A percentile compares a stretch with the other conserved stretches of the same genome.
Evolutionary conservation across 2,329 filamentous ascomycete genomes (phyloP).

Genomic region (Cordyceps tenuipes): DNA sequence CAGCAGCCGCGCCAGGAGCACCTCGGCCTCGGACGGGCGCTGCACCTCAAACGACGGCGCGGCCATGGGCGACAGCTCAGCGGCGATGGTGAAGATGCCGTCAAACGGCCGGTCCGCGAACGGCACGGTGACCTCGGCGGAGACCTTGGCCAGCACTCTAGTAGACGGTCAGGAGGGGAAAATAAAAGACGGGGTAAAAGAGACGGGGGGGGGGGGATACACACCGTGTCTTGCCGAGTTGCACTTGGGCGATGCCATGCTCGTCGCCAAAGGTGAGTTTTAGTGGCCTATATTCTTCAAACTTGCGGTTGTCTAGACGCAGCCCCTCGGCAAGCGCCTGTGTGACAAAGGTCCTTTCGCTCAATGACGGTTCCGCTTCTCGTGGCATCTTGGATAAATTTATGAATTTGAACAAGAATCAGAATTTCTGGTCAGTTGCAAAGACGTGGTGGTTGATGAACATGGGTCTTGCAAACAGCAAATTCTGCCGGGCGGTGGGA

Average conservation of each 20-base stretch:
- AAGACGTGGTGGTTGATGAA: neutral
- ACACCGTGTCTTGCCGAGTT: constrained; percentile 83
- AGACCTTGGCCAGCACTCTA: constrained; percentile 77
- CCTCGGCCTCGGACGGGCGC: constrained; percentile 73
- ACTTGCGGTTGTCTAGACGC: constrained; percentile 73
- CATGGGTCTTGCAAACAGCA: constrained; percentile 15
- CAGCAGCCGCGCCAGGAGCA: constrained; percentile 77
- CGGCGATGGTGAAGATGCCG: constrained; percentile 85
- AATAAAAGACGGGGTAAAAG: too few relatives aligned
- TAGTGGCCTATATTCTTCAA: constrained; percentile 72
- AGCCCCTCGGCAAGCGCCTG: constrained; percentile 74
- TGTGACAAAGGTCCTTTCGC: constrained; percentile 78
- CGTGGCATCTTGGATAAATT: constrained; percentile 61
- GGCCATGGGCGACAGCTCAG: constrained; percentile 87
- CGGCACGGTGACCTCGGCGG: constrained; percentile 79
- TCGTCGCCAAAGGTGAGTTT: constrained; percentile 80
- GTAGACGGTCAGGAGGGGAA: neutral
- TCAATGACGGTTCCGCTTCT: constrained; percentile 82
- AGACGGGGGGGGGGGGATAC: constrained; percentile 15
- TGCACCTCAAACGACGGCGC: constrained; percentile 84
- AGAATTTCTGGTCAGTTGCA: neutral
- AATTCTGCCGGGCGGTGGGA: constrained; percentile 45
- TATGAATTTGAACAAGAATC: neutral
- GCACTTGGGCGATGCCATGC: constrained; percentile 81
- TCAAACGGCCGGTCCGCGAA: constrained; percentile 87